These are phyloP conservation scores for Hebeloma cylindrosporum DNA, from an alignment of 768 basidiomycete genomes.

Conservation along the genomic window DNA sequence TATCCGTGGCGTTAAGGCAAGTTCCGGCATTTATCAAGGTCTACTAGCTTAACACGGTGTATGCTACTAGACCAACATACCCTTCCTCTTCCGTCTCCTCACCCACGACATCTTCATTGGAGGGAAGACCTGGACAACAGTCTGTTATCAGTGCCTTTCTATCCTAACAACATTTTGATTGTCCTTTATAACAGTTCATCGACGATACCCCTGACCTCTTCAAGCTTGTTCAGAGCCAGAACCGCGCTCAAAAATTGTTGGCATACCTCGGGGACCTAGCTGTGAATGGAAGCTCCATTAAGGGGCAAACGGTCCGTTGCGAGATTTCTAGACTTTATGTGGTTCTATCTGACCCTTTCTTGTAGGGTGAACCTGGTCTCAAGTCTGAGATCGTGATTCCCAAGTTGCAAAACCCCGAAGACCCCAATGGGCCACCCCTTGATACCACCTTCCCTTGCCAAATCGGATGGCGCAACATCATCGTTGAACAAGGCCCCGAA, in stretches of 20 bases:
- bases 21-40: constrained; percentile 1
- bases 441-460: constrained; percentile 84
- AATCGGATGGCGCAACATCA: constrained; percentile 96
- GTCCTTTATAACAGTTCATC: constrained; percentile 69
- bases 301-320: constrained; percentile 75
- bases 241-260: constrained; percentile 96
- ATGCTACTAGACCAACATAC: constrained; percentile 89
- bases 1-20: constrained; percentile 97
- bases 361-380: constrained; percentile 88
- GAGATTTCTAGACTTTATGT: not conserved
- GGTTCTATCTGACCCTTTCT: not conserved
- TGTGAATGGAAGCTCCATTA: constrained; percentile 98
- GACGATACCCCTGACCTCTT: constrained; percentile 99
- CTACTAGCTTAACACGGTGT: not conserved
- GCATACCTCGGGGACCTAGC: constrained; percentile 97
- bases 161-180: not conserved
- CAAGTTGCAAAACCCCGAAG: constrained; percentile 72
- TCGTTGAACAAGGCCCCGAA: constrained; percentile 95
- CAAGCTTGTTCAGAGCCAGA: constrained; percentile 96
- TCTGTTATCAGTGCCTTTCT: constrained; percentile 7
- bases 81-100: constrained; percentile 96
- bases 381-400: constrained; percentile 87
- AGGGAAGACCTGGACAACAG: constrained; percentile 97
- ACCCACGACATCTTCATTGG: constrained; percentile 96
- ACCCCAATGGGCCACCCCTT: constrained; percentile 69